Conservation (phyloP, 768 basidiomycete genomes). For the Jaapia argillacea region DNA sequence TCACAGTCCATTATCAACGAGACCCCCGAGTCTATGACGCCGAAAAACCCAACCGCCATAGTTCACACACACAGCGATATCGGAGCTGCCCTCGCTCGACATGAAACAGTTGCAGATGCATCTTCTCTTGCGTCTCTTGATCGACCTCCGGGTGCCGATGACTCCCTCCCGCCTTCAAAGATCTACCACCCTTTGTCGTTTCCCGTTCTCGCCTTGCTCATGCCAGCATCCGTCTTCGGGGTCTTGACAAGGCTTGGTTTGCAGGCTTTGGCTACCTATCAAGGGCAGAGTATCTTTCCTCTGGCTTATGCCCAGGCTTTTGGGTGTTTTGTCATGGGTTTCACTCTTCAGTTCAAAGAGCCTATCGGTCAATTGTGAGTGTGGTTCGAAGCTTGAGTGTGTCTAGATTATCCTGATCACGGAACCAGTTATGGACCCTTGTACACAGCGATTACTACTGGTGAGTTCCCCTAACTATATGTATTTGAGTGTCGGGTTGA, state of each 20-base stretch:
- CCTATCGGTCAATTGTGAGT: slow-evolving; percentile 69
- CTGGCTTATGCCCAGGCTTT: slow-evolving; percentile 78
- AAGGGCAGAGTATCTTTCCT: slow-evolving; percentile 68
- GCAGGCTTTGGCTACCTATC: slow-evolving; percentile 60
- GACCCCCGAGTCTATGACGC: no score
- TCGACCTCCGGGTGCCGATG: slow-evolving; percentile 24
- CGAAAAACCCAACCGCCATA: no score
- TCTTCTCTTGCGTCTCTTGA: slow-evolving; percentile 32
- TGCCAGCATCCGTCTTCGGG: slow-evolving; percentile 82
- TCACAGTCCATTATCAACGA: no score
- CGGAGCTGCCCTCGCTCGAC: slow-evolving; percentile 24
- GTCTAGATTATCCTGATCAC: background rate
- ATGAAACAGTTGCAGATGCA: slow-evolving; percentile 21
- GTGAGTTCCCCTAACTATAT: slow-evolving; percentile 27
- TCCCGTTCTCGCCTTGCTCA: slow-evolving; percentile 59
- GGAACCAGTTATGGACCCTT: slow-evolving; percentile 69
- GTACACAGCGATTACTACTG: slow-evolving; percentile 83
- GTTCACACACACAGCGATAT: slow-evolving; percentile 12
- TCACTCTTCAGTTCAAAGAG: slow-evolving; percentile 58
- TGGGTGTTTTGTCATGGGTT: slow-evolving; percentile 91
- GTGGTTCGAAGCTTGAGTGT: slow-evolving; percentile 6
- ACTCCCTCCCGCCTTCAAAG: slow-evolving; percentile 23
- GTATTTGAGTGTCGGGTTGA: background rate
- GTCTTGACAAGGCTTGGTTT: slow-evolving; percentile 75
- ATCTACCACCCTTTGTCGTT: slow-evolving; percentile 45